phyloP scores from a whole-genome alignment of 2,329 filamentous ascomycete genomes.

The Fusarium sp. region DNA sequence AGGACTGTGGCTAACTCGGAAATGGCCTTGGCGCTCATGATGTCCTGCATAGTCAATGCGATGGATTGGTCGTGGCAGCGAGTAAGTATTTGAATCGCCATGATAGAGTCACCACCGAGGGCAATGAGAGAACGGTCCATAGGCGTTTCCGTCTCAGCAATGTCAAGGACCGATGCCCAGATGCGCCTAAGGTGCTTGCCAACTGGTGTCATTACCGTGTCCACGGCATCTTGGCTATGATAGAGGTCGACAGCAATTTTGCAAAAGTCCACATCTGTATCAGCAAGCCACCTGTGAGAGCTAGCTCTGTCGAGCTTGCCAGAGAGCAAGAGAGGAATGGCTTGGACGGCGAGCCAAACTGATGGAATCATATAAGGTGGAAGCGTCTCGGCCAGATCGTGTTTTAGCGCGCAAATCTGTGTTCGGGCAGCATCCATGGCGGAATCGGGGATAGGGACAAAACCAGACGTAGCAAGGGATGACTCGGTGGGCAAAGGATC shows the following conservation, averaged over 20 bases:
- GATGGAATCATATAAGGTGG: constrained; percentile 38
- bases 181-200: constrained; percentile 41
- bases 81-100: constrained; percentile 58
- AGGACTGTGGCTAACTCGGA: constrained; percentile 36
- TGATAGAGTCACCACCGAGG: constrained; percentile 59
- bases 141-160: constrained; percentile 47
- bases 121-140: constrained; percentile 52
- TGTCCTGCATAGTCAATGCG: constrained; percentile 48
- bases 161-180: constrained; percentile 57
- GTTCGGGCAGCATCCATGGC: not conserved
- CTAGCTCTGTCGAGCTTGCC: constrained; percentile 43
- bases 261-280: constrained; percentile 53
- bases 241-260: constrained; percentile 54
- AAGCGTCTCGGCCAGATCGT: constrained; percentile 12
- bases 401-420: not conserved
- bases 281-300: constrained; percentile 58
- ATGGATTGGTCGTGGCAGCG: constrained; percentile 48
- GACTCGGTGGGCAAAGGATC: not conserved
- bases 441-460: not conserved
- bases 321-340: constrained; percentile 26
- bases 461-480: not conserved
- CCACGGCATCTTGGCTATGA: constrained; percentile 3
- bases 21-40: constrained; percentile 49
- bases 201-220: not conserved
- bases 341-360: constrained; percentile 19